phyloP scores from a whole-genome alignment of 257 asterid genomes.

The Capsicum pubescens region DNA sequence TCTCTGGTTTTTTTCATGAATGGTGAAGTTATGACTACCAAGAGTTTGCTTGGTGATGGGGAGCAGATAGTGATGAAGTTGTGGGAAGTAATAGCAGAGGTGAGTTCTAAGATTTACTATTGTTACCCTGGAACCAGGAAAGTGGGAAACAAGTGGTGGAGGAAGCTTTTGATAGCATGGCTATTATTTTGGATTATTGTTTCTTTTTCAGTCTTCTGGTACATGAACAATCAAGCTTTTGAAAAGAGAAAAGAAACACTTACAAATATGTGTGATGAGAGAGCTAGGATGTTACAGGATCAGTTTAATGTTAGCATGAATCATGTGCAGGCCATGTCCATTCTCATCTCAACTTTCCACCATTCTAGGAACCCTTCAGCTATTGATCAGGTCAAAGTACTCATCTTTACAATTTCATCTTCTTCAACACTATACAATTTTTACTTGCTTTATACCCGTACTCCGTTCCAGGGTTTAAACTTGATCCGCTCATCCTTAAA shows the following conservation, averaged over 20 bases:
- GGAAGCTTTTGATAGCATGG: slow-evolving; percentile 59
- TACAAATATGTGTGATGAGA: slow-evolving; percentile 93
- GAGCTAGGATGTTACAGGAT: slow-evolving; percentile 98
- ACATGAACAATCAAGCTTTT: slow-evolving; percentile 56
- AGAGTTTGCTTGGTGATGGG: slow-evolving; percentile 62
- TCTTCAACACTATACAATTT: not conserved
- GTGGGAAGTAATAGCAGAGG: slow-evolving; percentile 60
- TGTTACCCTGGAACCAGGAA: slow-evolving; percentile 53
- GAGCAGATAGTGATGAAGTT: slow-evolving; percentile 64
- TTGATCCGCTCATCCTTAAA: not conserved
- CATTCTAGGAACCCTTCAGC: slow-evolving; percentile 86
- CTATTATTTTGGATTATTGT: slow-evolving; percentile 47
- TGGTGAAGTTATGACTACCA: slow-evolving; percentile 71
- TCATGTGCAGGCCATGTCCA: slow-evolving; percentile 96
- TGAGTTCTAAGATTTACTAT: slow-evolving; percentile 59
- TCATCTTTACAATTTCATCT: not conserved
- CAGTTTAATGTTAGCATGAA: slow-evolving; percentile 97
- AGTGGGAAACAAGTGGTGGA: slow-evolving; percentile 69
- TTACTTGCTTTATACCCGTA: not conserved
- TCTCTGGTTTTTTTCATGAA: slow-evolving; percentile 73
- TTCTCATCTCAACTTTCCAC: slow-evolving; percentile 87
- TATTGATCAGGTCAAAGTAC: slow-evolving; percentile 78
- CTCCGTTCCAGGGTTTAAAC: not conserved
- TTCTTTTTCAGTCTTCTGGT: slow-evolving; percentile 55
- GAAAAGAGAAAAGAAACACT: slow-evolving; percentile 90